These are phyloP conservation scores for Mycena metata DNA, from an alignment of 768 basidiomycete species.

Conservation along the genomic window DNA sequence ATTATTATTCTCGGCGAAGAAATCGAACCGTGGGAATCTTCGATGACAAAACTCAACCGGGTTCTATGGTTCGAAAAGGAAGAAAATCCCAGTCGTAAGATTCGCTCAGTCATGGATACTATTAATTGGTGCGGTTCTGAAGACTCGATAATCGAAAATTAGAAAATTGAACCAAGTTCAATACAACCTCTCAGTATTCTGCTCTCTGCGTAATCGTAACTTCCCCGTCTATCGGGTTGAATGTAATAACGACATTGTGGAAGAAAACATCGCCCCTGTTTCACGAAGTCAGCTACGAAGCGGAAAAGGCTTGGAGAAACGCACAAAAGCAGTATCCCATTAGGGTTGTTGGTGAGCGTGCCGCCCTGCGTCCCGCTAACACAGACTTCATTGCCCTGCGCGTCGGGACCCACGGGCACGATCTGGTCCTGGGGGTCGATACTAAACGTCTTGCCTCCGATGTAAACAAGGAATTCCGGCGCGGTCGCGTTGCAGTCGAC, in stretches of 20 bases:
- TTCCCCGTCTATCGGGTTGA: constrained; percentile 28
- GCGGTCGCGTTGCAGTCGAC: constrained; percentile 36
- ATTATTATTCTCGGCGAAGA: too few relatives aligned
- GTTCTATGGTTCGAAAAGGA: too few relatives aligned
- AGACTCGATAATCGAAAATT: too few relatives aligned
- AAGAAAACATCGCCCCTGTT: constrained; percentile 41
- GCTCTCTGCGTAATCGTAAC: constrained; percentile 9
- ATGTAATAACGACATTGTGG: constrained; percentile 41
- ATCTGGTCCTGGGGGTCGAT: constrained; percentile 31
- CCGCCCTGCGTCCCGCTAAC: constrained; percentile 32
- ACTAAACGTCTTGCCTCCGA: constrained; percentile 36
- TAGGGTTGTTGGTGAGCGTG: neutral
- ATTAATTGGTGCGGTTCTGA: too few relatives aligned
- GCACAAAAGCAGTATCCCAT: constrained; percentile 38
- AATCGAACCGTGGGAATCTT: too few relatives aligned
- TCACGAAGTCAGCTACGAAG: neutral
- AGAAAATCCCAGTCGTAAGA: too few relatives aligned
- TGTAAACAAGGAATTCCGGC: constrained; percentile 35
- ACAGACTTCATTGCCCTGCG: constrained; percentile 31
- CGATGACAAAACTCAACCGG: too few relatives aligned
- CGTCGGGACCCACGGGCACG: neutral
- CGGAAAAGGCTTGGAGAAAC: constrained; percentile 8
- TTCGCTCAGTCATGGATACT: too few relatives aligned
- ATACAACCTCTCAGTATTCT: too few relatives aligned
- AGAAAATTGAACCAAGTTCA: too few relatives aligned